Percentiles rank a stretch among this genome's conserved stretches.
Evolutionary conservation across 2,329 filamentous ascomycete genomes (phyloP).

Genomic region (Exophiala lecanii-corni): DNA sequence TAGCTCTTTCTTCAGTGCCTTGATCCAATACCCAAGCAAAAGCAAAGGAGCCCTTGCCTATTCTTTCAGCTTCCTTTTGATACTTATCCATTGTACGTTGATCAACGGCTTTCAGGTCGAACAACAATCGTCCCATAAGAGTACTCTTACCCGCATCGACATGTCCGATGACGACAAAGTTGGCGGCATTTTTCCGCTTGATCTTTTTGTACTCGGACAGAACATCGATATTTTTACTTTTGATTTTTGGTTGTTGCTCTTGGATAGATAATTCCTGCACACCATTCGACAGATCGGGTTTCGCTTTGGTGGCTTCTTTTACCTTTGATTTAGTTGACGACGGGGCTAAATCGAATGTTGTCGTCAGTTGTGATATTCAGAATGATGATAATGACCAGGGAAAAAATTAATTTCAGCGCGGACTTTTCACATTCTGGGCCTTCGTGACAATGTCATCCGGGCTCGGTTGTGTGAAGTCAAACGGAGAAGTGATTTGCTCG

Average conservation of each 20-base stretch:
- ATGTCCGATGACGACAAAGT: conserved; percentile 92
- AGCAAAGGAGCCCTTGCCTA: conserved; percentile 93
- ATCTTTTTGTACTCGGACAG: conserved; percentile 72
- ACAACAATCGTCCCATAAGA: conserved; percentile 88
- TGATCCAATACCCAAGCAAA: conserved; percentile 97
- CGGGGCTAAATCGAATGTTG: conserved; percentile 14
- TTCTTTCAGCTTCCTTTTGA: conserved; percentile 78
- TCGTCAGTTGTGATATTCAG: conserved; percentile 34
- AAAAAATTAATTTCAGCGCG: conserved; percentile 26
- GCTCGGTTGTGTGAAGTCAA: conserved; percentile 75
- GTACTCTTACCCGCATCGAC: conserved; percentile 98
- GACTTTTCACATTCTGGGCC: conserved; percentile 78
- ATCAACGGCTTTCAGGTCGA: conserved; percentile 83
- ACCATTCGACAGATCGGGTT: conserved; percentile 38
- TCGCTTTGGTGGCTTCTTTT: conserved; percentile 29
- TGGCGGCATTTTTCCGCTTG: conserved; percentile 72
- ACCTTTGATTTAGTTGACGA: conserved; percentile 39
- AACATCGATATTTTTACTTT: conserved; percentile 78
- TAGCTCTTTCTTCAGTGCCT: conserved; percentile 77
- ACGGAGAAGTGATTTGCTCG: conserved; percentile 33
- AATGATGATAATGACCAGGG: too few species aligned
- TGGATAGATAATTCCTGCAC: conserved; percentile 47
- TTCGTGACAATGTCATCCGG: conserved; percentile 84
- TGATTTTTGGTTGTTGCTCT: conserved; percentile 49
- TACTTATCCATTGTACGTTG: conserved; percentile 85